A percentile compares a stretch with the other conserved stretches of the same genome.
phyloP scores from a whole-genome alignment of 371 early-diverging fungal species.

The Rhizomucor pusillus region DNA sequence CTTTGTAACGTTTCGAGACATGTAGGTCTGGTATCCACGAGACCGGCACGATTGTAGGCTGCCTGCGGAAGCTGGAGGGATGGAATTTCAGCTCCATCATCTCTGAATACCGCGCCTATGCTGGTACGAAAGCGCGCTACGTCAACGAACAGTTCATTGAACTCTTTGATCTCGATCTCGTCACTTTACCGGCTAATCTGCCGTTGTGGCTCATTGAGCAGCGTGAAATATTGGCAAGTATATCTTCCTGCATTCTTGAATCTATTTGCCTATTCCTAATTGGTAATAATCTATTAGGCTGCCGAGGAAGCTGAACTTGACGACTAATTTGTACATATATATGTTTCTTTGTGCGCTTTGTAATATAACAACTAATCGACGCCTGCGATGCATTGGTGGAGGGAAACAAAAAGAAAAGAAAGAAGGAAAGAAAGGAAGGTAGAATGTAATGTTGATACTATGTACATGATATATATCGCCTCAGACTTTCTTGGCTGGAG shows the following conservation, averaged over 20 bases:
- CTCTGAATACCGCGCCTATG: conserved; percentile 91
- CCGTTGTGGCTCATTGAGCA: conserved; percentile 81
- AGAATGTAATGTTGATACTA: no score
- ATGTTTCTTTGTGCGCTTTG: no score
- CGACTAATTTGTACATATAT: background rate
- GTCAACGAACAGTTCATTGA: conserved; percentile 95
- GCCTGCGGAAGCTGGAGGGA: conserved; percentile 87
- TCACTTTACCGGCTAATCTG: conserved; percentile 74
- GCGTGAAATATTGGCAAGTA: conserved; percentile 47
- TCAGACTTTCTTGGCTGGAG: no score
- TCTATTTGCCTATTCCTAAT: background rate
- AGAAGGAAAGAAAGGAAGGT: no score
- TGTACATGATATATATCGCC: no score
- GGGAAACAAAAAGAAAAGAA: no score
- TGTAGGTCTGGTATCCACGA: conserved; percentile 75
- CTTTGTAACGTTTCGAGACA: background rate
- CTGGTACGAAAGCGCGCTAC: conserved; percentile 82
- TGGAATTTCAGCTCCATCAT: conserved; percentile 97
- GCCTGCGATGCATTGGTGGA: no score
- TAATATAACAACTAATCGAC: no score
- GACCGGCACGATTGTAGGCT: conserved; percentile 84
- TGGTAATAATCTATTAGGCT: conserved; percentile 3
- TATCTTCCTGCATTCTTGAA: background rate
- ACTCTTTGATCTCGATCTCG: conserved; percentile 89
- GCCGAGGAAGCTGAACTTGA: conserved; percentile 6